Base-by-base conservation (phyloP, 305 asterid species). In the Fraxinus albicans region DNA sequence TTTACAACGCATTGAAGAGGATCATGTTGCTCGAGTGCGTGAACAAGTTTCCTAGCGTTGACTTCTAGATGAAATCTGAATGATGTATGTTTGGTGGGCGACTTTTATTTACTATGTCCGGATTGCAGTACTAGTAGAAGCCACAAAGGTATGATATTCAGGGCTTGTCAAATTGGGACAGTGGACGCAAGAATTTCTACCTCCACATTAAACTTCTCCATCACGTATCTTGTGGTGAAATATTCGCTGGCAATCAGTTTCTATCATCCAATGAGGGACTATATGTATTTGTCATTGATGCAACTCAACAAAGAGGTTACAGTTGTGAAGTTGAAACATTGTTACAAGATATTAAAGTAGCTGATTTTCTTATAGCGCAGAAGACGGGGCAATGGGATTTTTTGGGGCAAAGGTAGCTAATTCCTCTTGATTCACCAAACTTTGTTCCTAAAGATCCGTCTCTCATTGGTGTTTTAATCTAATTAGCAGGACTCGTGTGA, bases 1-100 rank as follows among this genome's bases (percentile, higher is more conserved):
- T 50, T 85, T 93, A 88, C 94, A 90, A 77, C 92, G 97, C 33
- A 93, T 94, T 55, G 93, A 91, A 77, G 98, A 95, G 86, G 97
- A 94, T 81, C 90, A 80, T 84, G 92, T 91, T 77, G 83, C 88
- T 36, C 88, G 83, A 76, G 89, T 83, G 84, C 89, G 84, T 65
- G 92, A 86, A 29, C 79, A 80, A 33, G 91, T 82, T 77, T 88
- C 88, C 4, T 91, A 84, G 82, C 6, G 73, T 63, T 31, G 69
- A 29, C 42, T 15, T 29, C 27, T 36, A 75, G 75, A 33, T 73
- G 6, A 63, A 47, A 75, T 27, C 53, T 29, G 58, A n/a, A 58
- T 19, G 13, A 27, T 19, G 25, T 36, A 2, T 31, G 15, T 36
- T 40, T 12, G 7, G 38, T 7, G 12, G 47, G 75, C 79, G 29